These are phyloP conservation scores for Abelmoschus esculentus DNA, from an alignment of 345 rosid genomes.

Conservation along the genomic window DNA sequence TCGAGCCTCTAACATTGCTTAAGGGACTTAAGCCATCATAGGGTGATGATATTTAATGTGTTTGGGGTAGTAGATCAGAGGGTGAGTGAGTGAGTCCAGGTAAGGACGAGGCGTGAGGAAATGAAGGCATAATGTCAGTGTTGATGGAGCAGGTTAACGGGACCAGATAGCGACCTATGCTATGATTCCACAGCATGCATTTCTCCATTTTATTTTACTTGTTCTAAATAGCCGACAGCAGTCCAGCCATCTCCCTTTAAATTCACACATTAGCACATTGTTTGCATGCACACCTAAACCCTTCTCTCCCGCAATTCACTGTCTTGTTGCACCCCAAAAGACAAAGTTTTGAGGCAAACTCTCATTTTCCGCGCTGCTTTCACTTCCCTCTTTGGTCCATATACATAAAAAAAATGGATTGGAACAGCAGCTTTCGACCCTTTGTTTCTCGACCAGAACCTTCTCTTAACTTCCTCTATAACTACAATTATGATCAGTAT, in stretches of 20 bases:
- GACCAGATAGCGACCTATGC: conserved; percentile 33
- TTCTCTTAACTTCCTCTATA: conserved; percentile 58
- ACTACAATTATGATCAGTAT: conserved; percentile 50
- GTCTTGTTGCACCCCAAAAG: conserved; percentile 29
- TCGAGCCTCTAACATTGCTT: no score
- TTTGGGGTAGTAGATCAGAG: neutral
- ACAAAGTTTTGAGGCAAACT: neutral
- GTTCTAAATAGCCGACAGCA: conserved; percentile 25
- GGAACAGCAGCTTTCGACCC: conserved; percentile 27
- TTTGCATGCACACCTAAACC: conserved; percentile 35
- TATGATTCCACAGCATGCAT: neutral
- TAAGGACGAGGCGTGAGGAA: conserved; percentile 26
- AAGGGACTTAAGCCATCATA: no score
- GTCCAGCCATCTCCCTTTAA: conserved; percentile 24
- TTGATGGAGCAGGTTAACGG: conserved; percentile 9
- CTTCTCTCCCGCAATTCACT: no score
- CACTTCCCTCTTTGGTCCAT: conserved; percentile 15
- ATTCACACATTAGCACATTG: conserved; percentile 19
- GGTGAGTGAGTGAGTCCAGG: neutral
- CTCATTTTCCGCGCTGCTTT: conserved; percentile 24
- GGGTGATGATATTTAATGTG: neutral
- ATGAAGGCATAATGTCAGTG: conserved; percentile 24
- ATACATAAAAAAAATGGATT: conserved; percentile 35
- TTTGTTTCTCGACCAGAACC: conserved; percentile 35
- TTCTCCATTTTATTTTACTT: conserved; percentile 8